phyloP scores from a whole-genome alignment of 768 basidiomycete species.

The Serpula lacrymans region DNA sequence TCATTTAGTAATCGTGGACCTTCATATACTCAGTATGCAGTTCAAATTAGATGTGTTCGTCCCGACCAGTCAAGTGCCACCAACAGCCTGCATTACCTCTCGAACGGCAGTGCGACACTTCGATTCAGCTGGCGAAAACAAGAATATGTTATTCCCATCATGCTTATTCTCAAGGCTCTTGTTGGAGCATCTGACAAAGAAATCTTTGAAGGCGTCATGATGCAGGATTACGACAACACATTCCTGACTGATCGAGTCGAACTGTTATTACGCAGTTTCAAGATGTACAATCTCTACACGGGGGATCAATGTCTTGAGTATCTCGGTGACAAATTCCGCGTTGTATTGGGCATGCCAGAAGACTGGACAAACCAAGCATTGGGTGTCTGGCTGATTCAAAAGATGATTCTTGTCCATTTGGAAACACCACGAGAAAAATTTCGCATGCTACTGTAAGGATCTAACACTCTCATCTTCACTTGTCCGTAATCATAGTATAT shows the following conservation, averaged over 20 bases:
- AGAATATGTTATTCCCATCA: conserved; percentile 97
- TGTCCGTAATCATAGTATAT: conserved; percentile 8
- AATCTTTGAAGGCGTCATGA: conserved; percentile 93
- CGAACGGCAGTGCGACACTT: conserved; percentile 94
- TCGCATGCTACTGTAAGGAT: conserved; percentile 82
- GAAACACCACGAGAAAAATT: conserved; percentile 89
- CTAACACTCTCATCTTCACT: background rate
- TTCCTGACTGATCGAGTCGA: conserved; percentile 98
- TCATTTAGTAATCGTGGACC: conserved; percentile 91
- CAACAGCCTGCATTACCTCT: conserved; percentile 96
- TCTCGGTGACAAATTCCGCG: conserved; percentile 93
- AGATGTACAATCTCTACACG: conserved; percentile 84
- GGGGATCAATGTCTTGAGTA: conserved; percentile 92
- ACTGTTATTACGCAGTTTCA: conserved; percentile 90
- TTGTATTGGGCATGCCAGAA: conserved; percentile 86
- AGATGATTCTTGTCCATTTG: conserved; percentile 88
- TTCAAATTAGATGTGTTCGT: conserved; percentile 93
- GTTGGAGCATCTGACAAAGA: conserved; percentile 91
- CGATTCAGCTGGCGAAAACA: conserved; percentile 97
- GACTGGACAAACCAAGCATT: conserved; percentile 86
- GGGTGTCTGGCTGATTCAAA: conserved; percentile 79
- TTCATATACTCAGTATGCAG: conserved; percentile 91
- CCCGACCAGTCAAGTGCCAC: conserved; percentile 91
- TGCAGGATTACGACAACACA: conserved; percentile 96
- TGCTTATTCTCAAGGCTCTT: conserved; percentile 93